Conservation (phyloP, 176 grass and related monocot species). For the Phoenix dactylifera region DNA sequence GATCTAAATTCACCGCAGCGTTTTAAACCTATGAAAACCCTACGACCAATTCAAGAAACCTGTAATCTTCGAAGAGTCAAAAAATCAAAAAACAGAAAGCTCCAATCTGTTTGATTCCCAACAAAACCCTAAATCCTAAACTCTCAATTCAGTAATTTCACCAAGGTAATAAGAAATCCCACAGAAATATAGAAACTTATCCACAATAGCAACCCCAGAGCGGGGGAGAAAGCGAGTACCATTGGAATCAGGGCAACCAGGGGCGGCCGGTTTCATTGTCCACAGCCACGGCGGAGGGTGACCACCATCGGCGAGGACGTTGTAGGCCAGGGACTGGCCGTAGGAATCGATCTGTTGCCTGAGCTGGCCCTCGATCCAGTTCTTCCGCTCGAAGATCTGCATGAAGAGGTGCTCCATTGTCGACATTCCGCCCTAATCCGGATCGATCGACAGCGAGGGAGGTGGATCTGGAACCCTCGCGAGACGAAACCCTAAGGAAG, state of each 20-base stretch:
- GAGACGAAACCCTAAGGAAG: background rate
- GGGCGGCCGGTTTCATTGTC: slow-evolving; percentile 7
- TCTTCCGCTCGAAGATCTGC: slow-evolving; percentile 59
- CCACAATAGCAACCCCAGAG: no score
- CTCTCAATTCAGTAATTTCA: no score
- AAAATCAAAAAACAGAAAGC: no score
- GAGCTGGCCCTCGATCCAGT: slow-evolving; percentile 39
- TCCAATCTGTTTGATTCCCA: no score
- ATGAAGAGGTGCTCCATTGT: slow-evolving; percentile 81
- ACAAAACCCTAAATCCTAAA: no score
- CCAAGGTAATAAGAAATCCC: no score
- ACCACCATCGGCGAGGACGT: slow-evolving; percentile 40
- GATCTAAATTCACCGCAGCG: no score
- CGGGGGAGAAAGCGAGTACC: background rate
- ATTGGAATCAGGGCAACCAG: slow-evolving; percentile 9
- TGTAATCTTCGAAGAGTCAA: no score
- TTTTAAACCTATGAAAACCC: no score
- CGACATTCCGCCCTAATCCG: slow-evolving; percentile 5
- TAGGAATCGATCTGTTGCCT: slow-evolving; percentile 55
- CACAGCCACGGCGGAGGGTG: slow-evolving; percentile 54
- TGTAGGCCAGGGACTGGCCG: slow-evolving; percentile 47
- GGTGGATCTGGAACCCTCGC: slow-evolving; percentile 13
- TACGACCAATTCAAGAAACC: no score
- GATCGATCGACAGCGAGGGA: slow-evolving; percentile 18
- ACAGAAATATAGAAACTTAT: no score